phyloP scores from a whole-genome alignment of 805 yeast genomes.

The Hanseniaspora guilliermondii region DNA sequence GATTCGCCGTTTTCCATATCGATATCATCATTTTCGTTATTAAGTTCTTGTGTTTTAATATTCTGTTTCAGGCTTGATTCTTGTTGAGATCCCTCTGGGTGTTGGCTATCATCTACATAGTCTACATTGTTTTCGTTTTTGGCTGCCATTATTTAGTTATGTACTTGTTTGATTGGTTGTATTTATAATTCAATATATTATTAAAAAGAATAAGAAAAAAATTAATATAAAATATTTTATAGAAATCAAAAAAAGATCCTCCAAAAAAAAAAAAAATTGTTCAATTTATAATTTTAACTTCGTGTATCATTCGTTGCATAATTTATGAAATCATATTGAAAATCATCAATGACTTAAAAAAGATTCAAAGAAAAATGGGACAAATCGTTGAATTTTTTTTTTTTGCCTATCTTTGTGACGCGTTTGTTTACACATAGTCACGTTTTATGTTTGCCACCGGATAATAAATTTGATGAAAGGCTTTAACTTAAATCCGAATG shows the following conservation, averaged over 20 bases:
- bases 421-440: conserved; percentile 1
- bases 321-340: too few species aligned
- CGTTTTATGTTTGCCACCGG: background rate
- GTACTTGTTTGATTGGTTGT: background rate
- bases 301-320: background rate
- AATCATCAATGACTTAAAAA: background rate
- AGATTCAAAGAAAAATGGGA: background rate
- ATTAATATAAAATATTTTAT: background rate
- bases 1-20: background rate
- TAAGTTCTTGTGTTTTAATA: conserved; percentile 1
- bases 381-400: background rate
- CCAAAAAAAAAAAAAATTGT: background rate
- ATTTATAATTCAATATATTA: background rate
- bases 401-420: background rate
- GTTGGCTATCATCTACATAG: background rate
- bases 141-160: background rate
- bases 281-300: background rate
- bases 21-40: background rate
- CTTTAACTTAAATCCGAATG: background rate
- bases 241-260: background rate
- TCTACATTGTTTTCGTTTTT: background rate
- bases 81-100: background rate
- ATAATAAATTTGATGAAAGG: background rate
- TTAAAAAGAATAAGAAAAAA: background rate
- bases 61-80: background rate